Evolutionary conservation across 352 stramenopile species (phyloP), one percentile per base, ranked within the genome.

Genomic region (Globisporangium cystogenes): DNA sequence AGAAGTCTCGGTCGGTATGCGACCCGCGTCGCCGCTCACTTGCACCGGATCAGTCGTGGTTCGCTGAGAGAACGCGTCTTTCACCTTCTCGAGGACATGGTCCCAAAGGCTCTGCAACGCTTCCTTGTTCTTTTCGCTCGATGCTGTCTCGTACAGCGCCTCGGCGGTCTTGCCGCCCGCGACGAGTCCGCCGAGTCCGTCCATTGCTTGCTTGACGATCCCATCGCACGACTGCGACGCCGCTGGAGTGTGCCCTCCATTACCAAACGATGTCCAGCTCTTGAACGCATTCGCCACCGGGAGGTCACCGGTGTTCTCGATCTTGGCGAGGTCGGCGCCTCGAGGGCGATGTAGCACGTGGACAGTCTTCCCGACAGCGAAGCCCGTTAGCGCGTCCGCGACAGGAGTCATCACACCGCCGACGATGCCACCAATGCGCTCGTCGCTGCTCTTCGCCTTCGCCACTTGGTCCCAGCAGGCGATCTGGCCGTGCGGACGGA

Each of bases 401-500:
- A 56, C 51, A 1, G 51, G 29, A 7, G 40, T 49, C 53, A 54
- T 42, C 5, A 54, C 27, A 0, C 45, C 53, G 3, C 45, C 45
- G 3, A 60, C 45, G 36, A 60, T 53, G 10, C 53, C 53, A 7
- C 36, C 14, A 21, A 53, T 53, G 45, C 33, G 45, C 21, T 60
- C 35, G 8, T 36, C 39, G 4, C 26, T 50, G 33, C 4, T 55
- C 24, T 42, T 37, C 12, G 35, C 54, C 7, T 48, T 55, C 7
- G 23, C 29, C 0, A 49, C 54, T 40, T 48, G 39, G 16, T 45
- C 18, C 54, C 54, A 60, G 46, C 37, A 39, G 26, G 26, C 45
- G 26, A 55, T 43, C 46, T 60, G 47, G 7, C 54, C 54, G 29
- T 55, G 36, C 18, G 54, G 54, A 1, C 39, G 36, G 37, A 49